Percentiles rank a stretch among this genome's conserved stretches.
These are phyloP conservation scores for Suillus sp. DNA, from an alignment of 768 basidiomycete species.

Conservation along the genomic window DNA sequence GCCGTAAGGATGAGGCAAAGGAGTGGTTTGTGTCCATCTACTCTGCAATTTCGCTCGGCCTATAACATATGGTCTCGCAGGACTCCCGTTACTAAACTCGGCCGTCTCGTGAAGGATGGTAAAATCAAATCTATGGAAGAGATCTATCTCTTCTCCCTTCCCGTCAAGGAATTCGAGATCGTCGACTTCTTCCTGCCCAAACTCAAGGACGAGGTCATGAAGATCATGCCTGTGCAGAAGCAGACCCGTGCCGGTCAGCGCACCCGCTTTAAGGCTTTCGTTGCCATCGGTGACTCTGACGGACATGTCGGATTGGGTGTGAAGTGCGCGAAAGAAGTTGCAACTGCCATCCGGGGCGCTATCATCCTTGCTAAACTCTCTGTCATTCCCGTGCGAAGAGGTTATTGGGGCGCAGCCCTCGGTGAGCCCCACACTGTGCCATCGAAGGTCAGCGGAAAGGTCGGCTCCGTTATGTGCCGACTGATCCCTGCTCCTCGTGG, in stretches of 20 bases:
- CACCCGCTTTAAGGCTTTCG: slow-evolving; percentile 99
- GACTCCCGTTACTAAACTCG: slow-evolving; percentile 98
- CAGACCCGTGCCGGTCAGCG: slow-evolving; percentile 99
- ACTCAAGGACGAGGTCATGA: slow-evolving; percentile 99
- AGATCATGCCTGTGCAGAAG: slow-evolving; percentile 99
- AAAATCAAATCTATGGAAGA: slow-evolving; percentile 99
- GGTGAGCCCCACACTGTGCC: slow-evolving; percentile 99
- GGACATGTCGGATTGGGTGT: slow-evolving; percentile 99
- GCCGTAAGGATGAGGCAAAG: slow-evolving; percentile 99
- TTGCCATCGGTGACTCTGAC: slow-evolving; percentile 98
- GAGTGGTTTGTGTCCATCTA: slow-evolving; percentile 75
- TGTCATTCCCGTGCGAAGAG: slow-evolving; percentile 96
- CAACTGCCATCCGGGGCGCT: slow-evolving; percentile 98
- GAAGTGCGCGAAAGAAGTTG: slow-evolving; percentile 99
- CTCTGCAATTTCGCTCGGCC: slow-evolving; percentile 8
- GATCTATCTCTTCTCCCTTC: slow-evolving; percentile 99
- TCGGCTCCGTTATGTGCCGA: slow-evolving; percentile 98
- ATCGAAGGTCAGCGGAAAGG: slow-evolving; percentile 97
- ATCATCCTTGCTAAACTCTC: slow-evolving; percentile 99
- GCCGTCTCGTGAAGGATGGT: slow-evolving; percentile 98
- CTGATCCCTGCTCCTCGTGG: slow-evolving; percentile 98
- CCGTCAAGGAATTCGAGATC: slow-evolving; percentile 99
- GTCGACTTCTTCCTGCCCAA: slow-evolving; percentile 99
- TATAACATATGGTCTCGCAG: slow-evolving; percentile 41
- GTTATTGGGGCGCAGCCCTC: slow-evolving; percentile 99